Evolutionary conservation across 768 basidiomycete genomes (phyloP), one percentile per base, ranked within the genome.

Genomic region (Gelatoporia subvermispora): DNA sequence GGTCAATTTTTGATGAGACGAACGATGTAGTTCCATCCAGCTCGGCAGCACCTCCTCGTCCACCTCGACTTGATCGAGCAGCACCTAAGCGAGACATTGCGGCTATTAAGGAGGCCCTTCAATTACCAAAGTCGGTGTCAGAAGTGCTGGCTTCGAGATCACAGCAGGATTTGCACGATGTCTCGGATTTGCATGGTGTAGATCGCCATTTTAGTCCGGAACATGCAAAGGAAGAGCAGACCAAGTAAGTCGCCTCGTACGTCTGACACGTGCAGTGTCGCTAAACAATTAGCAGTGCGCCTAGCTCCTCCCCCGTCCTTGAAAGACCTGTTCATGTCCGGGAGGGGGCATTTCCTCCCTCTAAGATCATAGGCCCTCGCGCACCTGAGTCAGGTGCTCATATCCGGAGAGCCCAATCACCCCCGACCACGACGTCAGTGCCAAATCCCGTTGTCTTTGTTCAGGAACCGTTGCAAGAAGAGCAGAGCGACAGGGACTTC

Each of bases 341-440:
- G 36, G 85, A 89, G 71, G 84, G 82, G 46, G 87, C 85, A 5
- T 84, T 83, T 58, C 69, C 79, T 43, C 78, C 78, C 0, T 78
- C 72, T 36, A 62, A 65, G 45, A 50, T 57, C 15, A 17, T 48
- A 21, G 24, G 46, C 3, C 37, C 53, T 5, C 28, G 28, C 28
- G 5, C 28, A 13, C 28, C 28, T 5, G 28, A 31, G 28, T 31
- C 28, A 7, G 28, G 28, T 7, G 28, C 13, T 13, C 28, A 31
- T 5, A 31, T 31, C 28, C 45, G 24, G 13, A 44, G 63, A 55
- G 59, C 50, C 5, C 35, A 50, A 24, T 43, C 51, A 15, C 56
- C 57, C 1, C 43, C 45, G 17, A 18, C 38, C 28, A 8, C 16
- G 20, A 5, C 20, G 37, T 8, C 5, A 38, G 37, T 16, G 37